phyloP scores from a whole-genome alignment of 192 early-diverging fungal genomes.

The Backusella circina region DNA sequence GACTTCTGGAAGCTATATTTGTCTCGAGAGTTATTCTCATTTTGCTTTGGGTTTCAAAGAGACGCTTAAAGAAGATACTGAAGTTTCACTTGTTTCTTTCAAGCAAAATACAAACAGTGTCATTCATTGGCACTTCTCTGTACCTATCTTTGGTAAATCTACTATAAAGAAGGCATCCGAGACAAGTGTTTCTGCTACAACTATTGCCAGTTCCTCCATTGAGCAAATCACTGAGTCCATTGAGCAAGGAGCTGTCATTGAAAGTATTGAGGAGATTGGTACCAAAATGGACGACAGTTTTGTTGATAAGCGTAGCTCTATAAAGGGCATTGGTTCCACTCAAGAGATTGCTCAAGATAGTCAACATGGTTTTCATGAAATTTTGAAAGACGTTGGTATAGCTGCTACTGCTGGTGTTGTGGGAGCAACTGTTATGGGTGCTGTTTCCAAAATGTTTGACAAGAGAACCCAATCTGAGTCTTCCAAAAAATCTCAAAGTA shows the following conservation, averaged over 20 bases:
- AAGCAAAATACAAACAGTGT: not conserved
- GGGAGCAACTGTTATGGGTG: not conserved
- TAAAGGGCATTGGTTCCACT: not conserved
- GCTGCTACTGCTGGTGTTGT: not conserved
- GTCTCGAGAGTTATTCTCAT: not conserved
- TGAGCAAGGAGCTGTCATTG: constrained; percentile 5
- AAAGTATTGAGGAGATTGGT: not conserved
- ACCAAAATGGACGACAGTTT: constrained; percentile 2
- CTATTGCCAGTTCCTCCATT: not conserved
- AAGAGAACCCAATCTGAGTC: not conserved
- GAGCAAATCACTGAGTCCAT: not conserved
- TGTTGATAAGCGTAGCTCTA: not conserved
- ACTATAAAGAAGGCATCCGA: not conserved
- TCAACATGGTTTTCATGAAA: not conserved
- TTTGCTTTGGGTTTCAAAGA: constrained; percentile 2
- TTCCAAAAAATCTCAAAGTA: not conserved
- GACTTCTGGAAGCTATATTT: constrained; percentile 12
- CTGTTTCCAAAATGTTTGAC: not conserved
- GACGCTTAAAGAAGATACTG: not conserved
- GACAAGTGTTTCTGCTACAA: not conserved
- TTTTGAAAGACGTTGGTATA: constrained; percentile 1
- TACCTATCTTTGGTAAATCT: constrained; percentile 22
- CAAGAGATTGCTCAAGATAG: not conserved
- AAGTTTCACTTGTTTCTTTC: not conserved
- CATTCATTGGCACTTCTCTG: constrained; percentile 18